Percentiles rank a stretch among this genome's conserved stretches.
Evolutionary conservation across 2,329 filamentous ascomycete species (phyloP).

Genomic region (Xylariaceae sp.): DNA sequence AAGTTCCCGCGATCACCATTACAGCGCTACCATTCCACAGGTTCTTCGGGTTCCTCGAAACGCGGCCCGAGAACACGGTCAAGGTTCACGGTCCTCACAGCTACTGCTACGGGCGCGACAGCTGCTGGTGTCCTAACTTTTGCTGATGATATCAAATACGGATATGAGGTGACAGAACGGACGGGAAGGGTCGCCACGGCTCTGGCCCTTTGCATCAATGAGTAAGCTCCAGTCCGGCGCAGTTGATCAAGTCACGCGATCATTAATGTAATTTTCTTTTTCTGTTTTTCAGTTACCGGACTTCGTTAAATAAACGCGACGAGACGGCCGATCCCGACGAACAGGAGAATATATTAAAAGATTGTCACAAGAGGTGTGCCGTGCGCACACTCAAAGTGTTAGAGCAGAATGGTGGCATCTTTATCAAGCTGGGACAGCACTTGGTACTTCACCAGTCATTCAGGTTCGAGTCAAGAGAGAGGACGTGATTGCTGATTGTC

Average conservation of each 20-base stretch:
- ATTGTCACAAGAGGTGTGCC: conserved; percentile 90
- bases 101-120: conserved; percentile 47
- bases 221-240: conserved; percentile 47
- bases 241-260: background rate
- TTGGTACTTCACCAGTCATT: conserved; percentile 45
- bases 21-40: conserved; percentile 23
- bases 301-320: conserved; percentile 68
- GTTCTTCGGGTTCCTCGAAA: conserved; percentile 23
- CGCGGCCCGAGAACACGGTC: conserved; percentile 21
- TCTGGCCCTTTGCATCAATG: conserved; percentile 78
- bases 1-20: conserved; percentile 27
- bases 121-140: conserved; percentile 49
- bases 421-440: conserved; percentile 96
- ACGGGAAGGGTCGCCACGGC: conserved; percentile 72
- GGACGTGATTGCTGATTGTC: conserved; percentile 1
- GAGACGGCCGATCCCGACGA: conserved; percentile 57
- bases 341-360: conserved; percentile 63
- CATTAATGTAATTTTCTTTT: conserved; percentile 8
- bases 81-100: conserved; percentile 39
- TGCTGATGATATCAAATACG: conserved; percentile 67
- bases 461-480: background rate
- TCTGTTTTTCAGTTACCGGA: conserved; percentile 64
- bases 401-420: conserved; percentile 96
- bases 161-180: conserved; percentile 69
- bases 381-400: conserved; percentile 78